A percentile compares a stretch with the other conserved stretches of the same genome.
phyloP scores from a whole-genome alignment of 495 filamentous ascomycete species.

The Amniculicola lignicola region DNA sequence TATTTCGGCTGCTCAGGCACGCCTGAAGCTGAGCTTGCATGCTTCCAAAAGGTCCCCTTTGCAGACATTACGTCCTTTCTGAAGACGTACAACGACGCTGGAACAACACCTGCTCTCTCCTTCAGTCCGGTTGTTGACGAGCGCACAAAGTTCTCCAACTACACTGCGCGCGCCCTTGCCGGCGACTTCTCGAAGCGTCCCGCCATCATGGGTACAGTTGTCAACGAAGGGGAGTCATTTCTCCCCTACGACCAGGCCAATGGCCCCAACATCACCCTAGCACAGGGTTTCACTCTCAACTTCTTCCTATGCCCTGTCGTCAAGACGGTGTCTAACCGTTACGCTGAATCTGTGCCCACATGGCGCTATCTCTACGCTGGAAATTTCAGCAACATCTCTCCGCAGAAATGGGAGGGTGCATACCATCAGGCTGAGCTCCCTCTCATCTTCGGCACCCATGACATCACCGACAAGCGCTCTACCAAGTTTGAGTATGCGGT shows the following conservation, averaged over 20 bases:
- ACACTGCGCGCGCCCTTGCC: conserved; percentile 25
- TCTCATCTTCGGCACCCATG: conserved; percentile 28
- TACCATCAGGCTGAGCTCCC: conserved; percentile 33
- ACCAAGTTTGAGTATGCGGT: conserved; percentile 27
- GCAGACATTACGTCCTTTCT: conserved; percentile 11
- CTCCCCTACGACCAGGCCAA: conserved; percentile 20
- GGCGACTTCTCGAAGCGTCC: conserved; percentile 27
- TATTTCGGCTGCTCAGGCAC: conserved; percentile 18
- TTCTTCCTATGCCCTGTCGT: conserved; percentile 31
- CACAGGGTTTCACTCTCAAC: conserved; percentile 14
- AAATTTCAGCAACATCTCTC: conserved; percentile 48
- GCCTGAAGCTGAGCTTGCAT: conserved; percentile 17
- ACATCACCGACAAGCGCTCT: conserved; percentile 11
- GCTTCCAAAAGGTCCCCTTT: conserved; percentile 20
- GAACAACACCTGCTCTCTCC: conserved; percentile 4
- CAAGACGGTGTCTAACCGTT: conserved; percentile 27
- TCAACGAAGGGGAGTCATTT: conserved; percentile 29
- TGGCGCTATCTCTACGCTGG: conserved; percentile 49
- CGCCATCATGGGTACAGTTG: conserved; percentile 31
- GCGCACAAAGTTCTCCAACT: conserved; percentile 26
- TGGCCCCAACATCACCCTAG: conserved; percentile 10
- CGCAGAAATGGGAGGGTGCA: conserved; percentile 39
- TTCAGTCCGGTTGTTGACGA: conserved; percentile 27
- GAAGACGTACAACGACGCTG: conserved; percentile 12
- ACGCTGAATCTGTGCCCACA: conserved; percentile 30